Evolutionary conservation across 2,329 filamentous ascomycete genomes (phyloP).

Genomic region (Botryotinia convoluta): DNA sequence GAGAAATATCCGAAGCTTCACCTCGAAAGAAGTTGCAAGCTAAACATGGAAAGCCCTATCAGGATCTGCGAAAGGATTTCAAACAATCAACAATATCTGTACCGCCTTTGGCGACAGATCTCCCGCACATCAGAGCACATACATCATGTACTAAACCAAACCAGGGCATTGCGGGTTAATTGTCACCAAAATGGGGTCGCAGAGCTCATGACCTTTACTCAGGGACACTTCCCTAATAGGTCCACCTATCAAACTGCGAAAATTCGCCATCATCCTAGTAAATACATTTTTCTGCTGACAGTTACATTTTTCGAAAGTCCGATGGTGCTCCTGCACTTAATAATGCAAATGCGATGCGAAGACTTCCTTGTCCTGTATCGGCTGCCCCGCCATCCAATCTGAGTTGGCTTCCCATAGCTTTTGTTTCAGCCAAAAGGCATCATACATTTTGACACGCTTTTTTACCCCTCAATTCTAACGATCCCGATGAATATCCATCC

Average conservation of each 20-base stretch:
- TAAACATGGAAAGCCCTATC: not conserved
- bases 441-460: not conserved
- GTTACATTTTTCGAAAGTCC: not conserved
- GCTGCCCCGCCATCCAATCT: conserved; percentile 19
- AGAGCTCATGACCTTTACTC: conserved; percentile 19
- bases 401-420: conserved; percentile 9
- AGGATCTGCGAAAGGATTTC: conserved; percentile 4
- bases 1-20: conserved; percentile 19
- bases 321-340: conserved; percentile 8
- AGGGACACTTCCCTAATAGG: conserved; percentile 5
- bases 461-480: conserved; percentile 4
- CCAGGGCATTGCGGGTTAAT: conserved; percentile 12
- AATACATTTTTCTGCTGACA: not conserved
- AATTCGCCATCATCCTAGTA: conserved; percentile 16
- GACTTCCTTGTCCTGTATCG: conserved; percentile 11
- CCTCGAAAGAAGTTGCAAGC: not conserved
- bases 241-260: conserved; percentile 13
- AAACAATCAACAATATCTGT: not conserved
- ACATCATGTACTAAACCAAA: conserved; percentile 7
- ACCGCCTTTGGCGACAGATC: conserved; percentile 22
- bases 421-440: conserved; percentile 14
- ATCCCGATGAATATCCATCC: not conserved
- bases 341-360: not conserved
- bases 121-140: conserved; percentile 16
- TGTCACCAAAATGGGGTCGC: conserved; percentile 17